Base-by-base conservation (phyloP, 495 filamentous ascomycete species). In the Aspergillus affinis region DNA sequence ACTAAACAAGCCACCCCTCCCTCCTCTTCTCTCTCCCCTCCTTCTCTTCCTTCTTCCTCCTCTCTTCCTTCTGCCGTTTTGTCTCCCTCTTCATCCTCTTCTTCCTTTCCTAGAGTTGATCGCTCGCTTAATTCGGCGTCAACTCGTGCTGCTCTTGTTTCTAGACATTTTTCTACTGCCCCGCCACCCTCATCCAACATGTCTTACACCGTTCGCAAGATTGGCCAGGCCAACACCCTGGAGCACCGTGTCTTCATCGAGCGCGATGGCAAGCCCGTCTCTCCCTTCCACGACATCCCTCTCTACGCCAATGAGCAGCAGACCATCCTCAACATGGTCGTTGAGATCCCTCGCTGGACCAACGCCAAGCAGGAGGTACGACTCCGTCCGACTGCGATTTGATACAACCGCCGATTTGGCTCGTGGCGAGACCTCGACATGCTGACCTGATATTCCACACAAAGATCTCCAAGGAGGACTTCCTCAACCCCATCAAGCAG, bases 291-390 rank as follows among this genome's bases (percentile, higher is more conserved):
- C 85, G 95, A 99, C 68, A 90, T 99, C 59, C 95, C 95, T 46
- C 89, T 99, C 69, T 98, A 90, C 67, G 94, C 95, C 84, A 96
- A 99, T 73, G 78, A 87, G 72, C 87, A 95, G 81, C 83, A 96
- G 83, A 95, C 88, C 66, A 76, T 99, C 69, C 84, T 98, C 69
- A 99, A 99, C 86, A 99, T 99, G 95, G 78, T 99, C 54, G 95
- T 98, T 61, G 95, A 98, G 86, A 97, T 98, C 69, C 95, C 95
- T 48, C 86, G 95, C 78, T 99, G 95, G 95, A 97, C 93, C 75
- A 99, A 99, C 81, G 95, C 89, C 66, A 99, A 99, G 88, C 88
- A 92, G 77, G 94, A 98, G 89, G 93, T 95, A 81, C 56, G 72
- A 30, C 23, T 48, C 21, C 20, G 17, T 8, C 50, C 50, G 21